phyloP scores from a whole-genome alignment of 2,329 filamentous ascomycete genomes.

The Clonostachys solani region DNA sequence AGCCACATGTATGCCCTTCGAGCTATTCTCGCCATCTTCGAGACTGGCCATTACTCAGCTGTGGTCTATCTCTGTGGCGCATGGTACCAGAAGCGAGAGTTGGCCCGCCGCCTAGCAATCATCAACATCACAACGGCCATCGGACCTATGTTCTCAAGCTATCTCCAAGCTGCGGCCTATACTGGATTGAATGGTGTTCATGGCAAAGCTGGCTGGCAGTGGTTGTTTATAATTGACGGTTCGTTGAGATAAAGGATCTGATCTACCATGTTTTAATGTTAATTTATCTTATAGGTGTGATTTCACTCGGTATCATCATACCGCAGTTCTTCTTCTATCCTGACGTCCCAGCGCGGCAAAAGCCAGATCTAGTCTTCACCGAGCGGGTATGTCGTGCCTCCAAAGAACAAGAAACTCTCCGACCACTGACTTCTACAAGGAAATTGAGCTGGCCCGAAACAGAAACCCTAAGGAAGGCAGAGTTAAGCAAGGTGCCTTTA shows the following conservation, averaged over 20 bases:
- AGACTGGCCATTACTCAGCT: constrained; percentile 4
- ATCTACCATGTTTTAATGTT: constrained; percentile 38
- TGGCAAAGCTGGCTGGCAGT: constrained; percentile 43
- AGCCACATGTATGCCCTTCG: constrained; percentile 17
- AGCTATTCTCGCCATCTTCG: constrained; percentile 17
- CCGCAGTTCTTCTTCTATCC: constrained; percentile 42
- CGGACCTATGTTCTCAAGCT: constrained; percentile 13
- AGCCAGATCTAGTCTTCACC: constrained; percentile 23
- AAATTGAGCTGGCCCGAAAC: constrained; percentile 18
- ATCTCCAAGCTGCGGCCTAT: constrained; percentile 32
- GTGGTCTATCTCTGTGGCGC: not conserved
- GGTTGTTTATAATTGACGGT: not conserved
- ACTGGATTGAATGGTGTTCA: constrained; percentile 21
- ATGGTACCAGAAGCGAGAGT: not conserved
- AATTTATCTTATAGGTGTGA: constrained; percentile 43
- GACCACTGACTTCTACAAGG: not conserved
- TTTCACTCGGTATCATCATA: constrained; percentile 46
- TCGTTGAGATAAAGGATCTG: too few species aligned
- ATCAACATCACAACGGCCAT: constrained; percentile 4
- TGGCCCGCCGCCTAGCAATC: not conserved
- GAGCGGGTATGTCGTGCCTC: constrained; percentile 14
- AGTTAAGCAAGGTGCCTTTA: constrained; percentile 10
- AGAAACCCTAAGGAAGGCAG: constrained; percentile 14
- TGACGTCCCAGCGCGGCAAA: constrained; percentile 28
- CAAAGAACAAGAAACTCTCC: too few species aligned